Conservation (phyloP, 1,139 yeast species). For the Zhuliangozyma parablackwelliae region DNA sequence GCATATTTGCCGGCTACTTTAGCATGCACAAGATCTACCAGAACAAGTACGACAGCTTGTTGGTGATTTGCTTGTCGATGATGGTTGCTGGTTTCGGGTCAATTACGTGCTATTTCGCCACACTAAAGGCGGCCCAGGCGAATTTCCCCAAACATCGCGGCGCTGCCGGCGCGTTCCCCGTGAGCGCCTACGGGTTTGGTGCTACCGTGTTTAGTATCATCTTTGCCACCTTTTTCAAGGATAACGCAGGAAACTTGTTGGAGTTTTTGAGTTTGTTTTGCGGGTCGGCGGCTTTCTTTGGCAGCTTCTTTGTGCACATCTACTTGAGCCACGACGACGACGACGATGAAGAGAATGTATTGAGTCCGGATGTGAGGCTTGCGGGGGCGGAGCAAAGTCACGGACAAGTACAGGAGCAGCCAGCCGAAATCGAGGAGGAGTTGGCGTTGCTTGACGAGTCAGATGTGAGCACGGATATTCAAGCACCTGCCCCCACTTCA, state of each 20-base stretch:
- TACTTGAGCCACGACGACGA: conserved; percentile 19
- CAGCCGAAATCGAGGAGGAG: conserved; percentile 5
- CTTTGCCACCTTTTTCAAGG: conserved; percentile 41
- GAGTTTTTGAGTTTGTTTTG: conserved; percentile 34
- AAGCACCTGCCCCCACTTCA: conserved; percentile 1
- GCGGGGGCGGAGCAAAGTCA: not conserved
- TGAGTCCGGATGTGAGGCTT: conserved; percentile 1
- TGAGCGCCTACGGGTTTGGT: conserved; percentile 52
- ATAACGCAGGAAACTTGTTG: conserved; percentile 39
- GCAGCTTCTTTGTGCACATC: conserved; percentile 36
- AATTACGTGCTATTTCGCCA: conserved; percentile 57
- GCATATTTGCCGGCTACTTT: conserved; percentile 41
- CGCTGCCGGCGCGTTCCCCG: conserved; percentile 62
- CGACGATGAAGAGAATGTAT: conserved; percentile 5
- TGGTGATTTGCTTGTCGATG: conserved; percentile 35
- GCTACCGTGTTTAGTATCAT: conserved; percentile 42
- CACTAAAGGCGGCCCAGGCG: conserved; percentile 64
- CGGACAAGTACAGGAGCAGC: too few relatives aligned
- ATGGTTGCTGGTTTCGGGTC: conserved; percentile 61
- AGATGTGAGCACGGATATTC: conserved; percentile 1
- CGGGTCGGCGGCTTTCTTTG: conserved; percentile 32
- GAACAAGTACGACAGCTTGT: conserved; percentile 17
- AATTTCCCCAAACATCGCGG: conserved; percentile 71
- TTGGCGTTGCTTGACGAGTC: conserved; percentile 6
- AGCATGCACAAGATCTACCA: conserved; percentile 30